These are phyloP conservation scores for Clarkia xantiana DNA, from an alignment of 345 rosid genomes.

Conservation along the genomic window DNA sequence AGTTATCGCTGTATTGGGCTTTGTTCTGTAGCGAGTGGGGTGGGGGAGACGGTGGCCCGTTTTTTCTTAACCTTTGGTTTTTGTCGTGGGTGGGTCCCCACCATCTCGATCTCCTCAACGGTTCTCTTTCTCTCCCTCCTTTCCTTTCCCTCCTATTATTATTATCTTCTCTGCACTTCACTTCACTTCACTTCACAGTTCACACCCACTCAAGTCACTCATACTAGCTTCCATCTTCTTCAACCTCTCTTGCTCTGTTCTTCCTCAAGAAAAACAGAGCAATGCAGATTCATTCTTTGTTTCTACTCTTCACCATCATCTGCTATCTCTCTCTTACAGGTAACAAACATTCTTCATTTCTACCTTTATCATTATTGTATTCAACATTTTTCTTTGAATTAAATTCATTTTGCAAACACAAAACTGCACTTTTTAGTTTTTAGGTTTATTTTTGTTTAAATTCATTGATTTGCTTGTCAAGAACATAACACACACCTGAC, in stretches of 20 bases:
- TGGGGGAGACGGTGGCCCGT: slow-evolving; percentile 1
- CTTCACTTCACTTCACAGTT: background rate
- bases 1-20: background rate
- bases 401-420: too few species aligned
- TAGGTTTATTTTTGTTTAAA: too few species aligned
- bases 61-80: background rate
- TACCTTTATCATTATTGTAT: background rate
- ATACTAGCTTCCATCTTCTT: background rate
- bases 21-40: too few species aligned
- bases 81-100: slow-evolving; percentile 7
- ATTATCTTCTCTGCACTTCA: background rate
- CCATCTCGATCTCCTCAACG: slow-evolving; percentile 4
- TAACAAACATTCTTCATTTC: background rate
- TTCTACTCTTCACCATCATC: slow-evolving; percentile 1
- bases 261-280: background rate
- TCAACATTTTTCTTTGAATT: background rate
- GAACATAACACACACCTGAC: too few species aligned
- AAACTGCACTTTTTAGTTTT: too few species aligned
- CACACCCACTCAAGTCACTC: background rate
- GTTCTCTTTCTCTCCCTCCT: background rate
- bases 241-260: background rate
- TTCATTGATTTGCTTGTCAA: too few species aligned
- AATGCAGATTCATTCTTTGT: slow-evolving; percentile 14
- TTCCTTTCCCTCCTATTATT: background rate
- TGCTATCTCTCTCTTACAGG: slow-evolving; percentile 16